Conservation (phyloP, 495 filamentous ascomycete species). For the Tetracladium marchalianum region DNA sequence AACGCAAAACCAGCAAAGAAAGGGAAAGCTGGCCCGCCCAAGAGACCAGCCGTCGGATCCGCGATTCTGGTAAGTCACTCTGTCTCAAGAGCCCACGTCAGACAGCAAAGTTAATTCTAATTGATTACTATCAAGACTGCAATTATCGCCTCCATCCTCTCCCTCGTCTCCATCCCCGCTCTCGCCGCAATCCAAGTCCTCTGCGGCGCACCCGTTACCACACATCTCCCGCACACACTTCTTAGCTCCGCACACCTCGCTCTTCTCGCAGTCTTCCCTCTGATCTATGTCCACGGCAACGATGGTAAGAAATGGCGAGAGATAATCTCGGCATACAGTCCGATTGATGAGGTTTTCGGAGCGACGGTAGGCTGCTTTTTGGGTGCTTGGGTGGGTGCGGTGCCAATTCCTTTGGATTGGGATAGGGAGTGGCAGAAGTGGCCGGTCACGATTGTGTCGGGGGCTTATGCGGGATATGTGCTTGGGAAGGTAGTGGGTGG, state of each 20-base stretch:
- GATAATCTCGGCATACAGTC: slow-evolving; percentile 42
- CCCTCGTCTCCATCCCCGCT: slow-evolving; percentile 43
- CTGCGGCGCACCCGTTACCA: slow-evolving; percentile 84
- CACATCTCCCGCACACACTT: slow-evolving; percentile 67
- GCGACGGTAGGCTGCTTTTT: slow-evolving; percentile 51
- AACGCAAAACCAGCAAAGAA: slow-evolving; percentile 18
- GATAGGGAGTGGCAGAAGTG: slow-evolving; percentile 94
- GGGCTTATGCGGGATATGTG: slow-evolving; percentile 58
- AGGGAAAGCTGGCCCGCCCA: slow-evolving; percentile 31
- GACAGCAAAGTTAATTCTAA: slow-evolving; percentile 3
- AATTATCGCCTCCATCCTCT: slow-evolving; percentile 53
- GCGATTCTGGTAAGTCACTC: slow-evolving; percentile 23
- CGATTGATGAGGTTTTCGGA: slow-evolving; percentile 60
- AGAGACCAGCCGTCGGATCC: slow-evolving; percentile 28
- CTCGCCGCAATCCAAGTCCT: slow-evolving; percentile 62
- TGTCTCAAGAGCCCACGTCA: background rate
- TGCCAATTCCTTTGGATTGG: slow-evolving; percentile 95
- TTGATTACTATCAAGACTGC: slow-evolving; percentile 38
- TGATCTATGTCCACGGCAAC: slow-evolving; percentile 80
- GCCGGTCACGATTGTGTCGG: slow-evolving; percentile 79
- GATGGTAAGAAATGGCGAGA: slow-evolving; percentile 65
- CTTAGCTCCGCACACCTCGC: slow-evolving; percentile 76
- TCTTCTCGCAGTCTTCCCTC: slow-evolving; percentile 58
- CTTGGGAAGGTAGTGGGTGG: slow-evolving; percentile 51
- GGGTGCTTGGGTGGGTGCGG: slow-evolving; percentile 67